These are phyloP conservation scores for Ogataea paraovalis DNA, from an alignment of 805 yeast genomes.

Conservation along the genomic window DNA sequence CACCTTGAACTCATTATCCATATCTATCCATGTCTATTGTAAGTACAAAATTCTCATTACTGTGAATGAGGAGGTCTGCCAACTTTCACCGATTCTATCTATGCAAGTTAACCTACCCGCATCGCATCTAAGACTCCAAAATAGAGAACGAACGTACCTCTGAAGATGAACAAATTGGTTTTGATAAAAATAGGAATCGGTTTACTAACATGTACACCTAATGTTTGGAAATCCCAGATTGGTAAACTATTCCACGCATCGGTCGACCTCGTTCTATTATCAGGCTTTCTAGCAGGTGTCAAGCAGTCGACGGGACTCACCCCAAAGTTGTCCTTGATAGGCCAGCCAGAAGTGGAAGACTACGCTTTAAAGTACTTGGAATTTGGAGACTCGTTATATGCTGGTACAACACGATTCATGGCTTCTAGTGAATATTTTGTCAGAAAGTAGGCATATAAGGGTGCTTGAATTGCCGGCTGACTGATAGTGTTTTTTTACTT, in stretches of 20 bases:
- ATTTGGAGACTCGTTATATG: slow-evolving; percentile 81
- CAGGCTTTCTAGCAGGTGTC: slow-evolving; percentile 69
- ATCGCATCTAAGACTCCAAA: too few species aligned
- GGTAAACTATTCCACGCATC: slow-evolving; percentile 54
- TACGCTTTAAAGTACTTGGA: slow-evolving; percentile 67
- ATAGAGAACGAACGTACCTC: too few species aligned
- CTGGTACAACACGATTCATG: slow-evolving; percentile 64
- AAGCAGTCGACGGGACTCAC: slow-evolving; percentile 69
- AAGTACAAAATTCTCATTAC: too few species aligned
- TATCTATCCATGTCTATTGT: too few species aligned
- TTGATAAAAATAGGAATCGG: too few species aligned
- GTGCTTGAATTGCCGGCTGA: too few species aligned
- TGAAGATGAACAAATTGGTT: too few species aligned
- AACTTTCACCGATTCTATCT: too few species aligned
- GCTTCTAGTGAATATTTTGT: slow-evolving; percentile 71
- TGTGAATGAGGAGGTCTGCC: too few species aligned
- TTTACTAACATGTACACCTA: background rate
- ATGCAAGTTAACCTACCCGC: too few species aligned
- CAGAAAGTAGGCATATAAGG: slow-evolving; percentile 39
- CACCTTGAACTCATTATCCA: too few species aligned
- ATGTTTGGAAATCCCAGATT: slow-evolving; percentile 11
- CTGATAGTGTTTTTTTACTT: too few species aligned
- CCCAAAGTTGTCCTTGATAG: slow-evolving; percentile 48
- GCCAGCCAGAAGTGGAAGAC: slow-evolving; percentile 42
- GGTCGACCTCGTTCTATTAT: slow-evolving; percentile 55